Conservation (phyloP, 1,284 basidiomycete species). For the Ganoderma multipileum region DNA sequence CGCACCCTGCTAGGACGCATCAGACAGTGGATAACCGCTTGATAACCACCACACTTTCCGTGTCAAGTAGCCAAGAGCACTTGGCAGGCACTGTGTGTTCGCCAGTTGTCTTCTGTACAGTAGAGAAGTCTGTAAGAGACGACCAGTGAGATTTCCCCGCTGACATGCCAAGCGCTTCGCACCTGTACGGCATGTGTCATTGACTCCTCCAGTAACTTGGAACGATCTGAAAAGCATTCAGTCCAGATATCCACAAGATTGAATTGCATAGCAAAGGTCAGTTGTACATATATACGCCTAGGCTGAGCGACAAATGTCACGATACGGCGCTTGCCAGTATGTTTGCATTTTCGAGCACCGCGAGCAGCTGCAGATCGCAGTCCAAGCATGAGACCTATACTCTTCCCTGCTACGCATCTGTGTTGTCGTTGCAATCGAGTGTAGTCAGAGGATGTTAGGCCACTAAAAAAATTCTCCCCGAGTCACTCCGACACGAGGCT, state of each 20-base stretch:
- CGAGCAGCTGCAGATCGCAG: too few relatives aligned
- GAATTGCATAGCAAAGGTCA: not conserved
- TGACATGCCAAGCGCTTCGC: conserved; percentile 22
- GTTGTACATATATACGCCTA: not conserved
- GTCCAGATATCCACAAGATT: not conserved
- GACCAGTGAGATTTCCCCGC: conserved; percentile 12
- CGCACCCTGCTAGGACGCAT: not conserved
- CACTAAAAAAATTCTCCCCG: not conserved
- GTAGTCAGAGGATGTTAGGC: not conserved
- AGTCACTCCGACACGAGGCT: not conserved
- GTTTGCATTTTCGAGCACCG: too few relatives aligned
- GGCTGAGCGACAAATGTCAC: not conserved
- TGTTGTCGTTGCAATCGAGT: not conserved
- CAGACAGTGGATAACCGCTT: not conserved
- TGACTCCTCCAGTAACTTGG: not conserved
- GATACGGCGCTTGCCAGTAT: not conserved
- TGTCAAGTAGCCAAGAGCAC: conserved; percentile 23
- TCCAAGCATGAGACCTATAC: not conserved
- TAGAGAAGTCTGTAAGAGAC: conserved; percentile 12
- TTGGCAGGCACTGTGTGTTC: conserved; percentile 26
- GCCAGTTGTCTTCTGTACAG: not conserved
- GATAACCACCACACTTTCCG: conserved; percentile 17
- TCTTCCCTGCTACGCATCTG: not conserved
- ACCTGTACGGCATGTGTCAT: not conserved
- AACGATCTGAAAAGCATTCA: not conserved